phyloP scores from a whole-genome alignment of 2,329 filamentous ascomycete genomes.

The Fusarium cyanostomum region DNA sequence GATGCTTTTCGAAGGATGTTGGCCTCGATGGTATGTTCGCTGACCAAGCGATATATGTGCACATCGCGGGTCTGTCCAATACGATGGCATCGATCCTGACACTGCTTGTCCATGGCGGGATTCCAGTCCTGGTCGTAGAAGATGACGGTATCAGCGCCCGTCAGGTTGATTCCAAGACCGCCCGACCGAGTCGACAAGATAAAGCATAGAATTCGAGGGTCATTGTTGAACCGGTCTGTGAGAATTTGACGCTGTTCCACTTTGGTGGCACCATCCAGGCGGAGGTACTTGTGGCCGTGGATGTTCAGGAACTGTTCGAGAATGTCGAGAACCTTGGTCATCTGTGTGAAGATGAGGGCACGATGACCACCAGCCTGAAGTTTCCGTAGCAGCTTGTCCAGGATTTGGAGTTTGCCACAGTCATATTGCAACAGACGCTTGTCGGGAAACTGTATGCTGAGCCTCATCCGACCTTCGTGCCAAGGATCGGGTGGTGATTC shows the following conservation, averaged over 20 bases:
- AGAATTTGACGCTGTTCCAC: conserved; percentile 95
- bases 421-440: conserved; percentile 97
- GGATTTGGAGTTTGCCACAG: conserved; percentile 92
- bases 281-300: conserved; percentile 95
- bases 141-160: conserved; percentile 95
- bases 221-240: conserved; percentile 96
- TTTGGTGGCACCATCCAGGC: conserved; percentile 95
- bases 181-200: conserved; percentile 95
- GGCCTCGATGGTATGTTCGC: conserved; percentile 94
- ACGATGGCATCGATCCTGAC: conserved; percentile 95
- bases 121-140: conserved; percentile 99
- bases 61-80: conserved; percentile 98
- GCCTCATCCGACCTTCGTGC: conserved; percentile 90
- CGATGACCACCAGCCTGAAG: conserved; percentile 91
- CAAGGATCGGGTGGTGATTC: conserved; percentile 77
- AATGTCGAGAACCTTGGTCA: conserved; percentile 98
- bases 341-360: conserved; percentile 97
- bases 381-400: conserved; percentile 85
- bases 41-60: conserved; percentile 94
- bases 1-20: conserved; percentile 97
- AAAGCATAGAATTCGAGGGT: conserved; percentile 90
- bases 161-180: conserved; percentile 94
- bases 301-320: conserved; percentile 98
- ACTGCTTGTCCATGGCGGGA: conserved; percentile 99
- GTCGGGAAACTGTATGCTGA: conserved; percentile 96